Percentiles rank a stretch among this genome's conserved stretches.
These are phyloP conservation scores for Neurospora tetraspora DNA, from an alignment of 495 filamentous ascomycete species.

Conservation along the genomic window DNA sequence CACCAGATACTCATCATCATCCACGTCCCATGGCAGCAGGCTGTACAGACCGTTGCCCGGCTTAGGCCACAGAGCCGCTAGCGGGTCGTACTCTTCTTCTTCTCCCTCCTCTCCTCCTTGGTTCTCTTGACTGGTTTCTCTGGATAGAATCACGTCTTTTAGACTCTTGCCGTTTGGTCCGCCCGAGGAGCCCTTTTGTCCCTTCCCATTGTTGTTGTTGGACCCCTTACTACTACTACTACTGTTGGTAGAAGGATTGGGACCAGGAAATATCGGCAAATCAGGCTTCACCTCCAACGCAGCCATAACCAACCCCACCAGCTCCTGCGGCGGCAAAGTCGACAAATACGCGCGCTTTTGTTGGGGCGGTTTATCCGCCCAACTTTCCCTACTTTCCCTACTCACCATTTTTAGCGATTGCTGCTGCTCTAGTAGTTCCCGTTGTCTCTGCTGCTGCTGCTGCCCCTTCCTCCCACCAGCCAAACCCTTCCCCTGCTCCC, in stretches of 20 bases:
- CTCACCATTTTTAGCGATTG: neutral
- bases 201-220: neutral
- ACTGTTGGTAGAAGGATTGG: constrained; percentile 3
- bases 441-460: constrained; percentile 3
- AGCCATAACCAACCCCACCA: constrained; percentile 20
- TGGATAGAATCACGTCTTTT: neutral
- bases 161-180: constrained; percentile 8
- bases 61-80: constrained; percentile 55
- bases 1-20: constrained; percentile 34
- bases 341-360: constrained; percentile 33
- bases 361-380: constrained; percentile 28
- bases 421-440: neutral
- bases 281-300: constrained; percentile 29
- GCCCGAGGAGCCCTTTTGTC: neutral
- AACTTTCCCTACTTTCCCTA: constrained; percentile 22
- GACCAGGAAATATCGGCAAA: constrained; percentile 31
- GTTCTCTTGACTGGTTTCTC: constrained; percentile 1
- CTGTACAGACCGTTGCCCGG: constrained; percentile 47
- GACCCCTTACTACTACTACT: neutral
- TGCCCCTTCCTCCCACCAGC: constrained; percentile 14
- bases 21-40: constrained; percentile 28
- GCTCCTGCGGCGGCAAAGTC: constrained; percentile 25
- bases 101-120: constrained; percentile 5
- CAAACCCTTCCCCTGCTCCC: constrained; percentile 31
- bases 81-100: constrained; percentile 27